Evolutionary conservation across 2,329 filamentous ascomycete species (phyloP).

Genomic region (Fusarium torreyae): DNA sequence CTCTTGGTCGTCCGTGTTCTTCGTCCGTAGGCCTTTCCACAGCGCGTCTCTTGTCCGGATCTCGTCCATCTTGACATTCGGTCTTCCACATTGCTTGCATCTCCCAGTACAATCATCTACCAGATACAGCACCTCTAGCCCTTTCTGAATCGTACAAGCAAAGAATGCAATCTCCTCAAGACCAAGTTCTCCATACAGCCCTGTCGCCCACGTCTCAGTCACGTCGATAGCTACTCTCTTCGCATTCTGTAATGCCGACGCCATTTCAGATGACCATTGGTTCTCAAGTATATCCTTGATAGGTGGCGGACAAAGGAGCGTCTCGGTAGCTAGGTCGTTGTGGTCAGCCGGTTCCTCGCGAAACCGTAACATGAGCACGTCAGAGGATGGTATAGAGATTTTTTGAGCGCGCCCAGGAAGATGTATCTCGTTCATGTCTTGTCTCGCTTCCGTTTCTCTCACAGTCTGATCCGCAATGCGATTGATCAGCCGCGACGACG

Average conservation of each 20-base stretch:
- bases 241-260: constrained; percentile 45
- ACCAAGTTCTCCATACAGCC: constrained; percentile 38
- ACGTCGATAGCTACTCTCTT: constrained; percentile 51
- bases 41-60: constrained; percentile 42
- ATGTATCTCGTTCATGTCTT: constrained; percentile 40
- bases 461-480: constrained; percentile 26
- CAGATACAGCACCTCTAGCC: constrained; percentile 52
- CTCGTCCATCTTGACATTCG: constrained; percentile 15
- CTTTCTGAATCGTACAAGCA: constrained; percentile 50
- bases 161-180: constrained; percentile 51
- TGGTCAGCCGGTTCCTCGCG: constrained; percentile 32
- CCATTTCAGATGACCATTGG: constrained; percentile 51
- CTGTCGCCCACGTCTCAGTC: constrained; percentile 46
- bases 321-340: constrained; percentile 18
- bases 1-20: constrained; percentile 27
- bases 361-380: constrained; percentile 52
- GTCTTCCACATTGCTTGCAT: constrained; percentile 42
- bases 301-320: constrained; percentile 37
- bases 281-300: constrained; percentile 49
- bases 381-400: constrained; percentile 45
- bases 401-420: constrained; percentile 47
- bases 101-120: constrained; percentile 51
- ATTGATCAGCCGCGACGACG: constrained; percentile 20
- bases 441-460: neutral
- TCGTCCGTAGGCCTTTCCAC: constrained; percentile 42